Percentiles rank a stretch among this genome's conserved stretches.
Conservation (phyloP, 306 rosid genomes). For the Crataegus laevigata region DNA sequence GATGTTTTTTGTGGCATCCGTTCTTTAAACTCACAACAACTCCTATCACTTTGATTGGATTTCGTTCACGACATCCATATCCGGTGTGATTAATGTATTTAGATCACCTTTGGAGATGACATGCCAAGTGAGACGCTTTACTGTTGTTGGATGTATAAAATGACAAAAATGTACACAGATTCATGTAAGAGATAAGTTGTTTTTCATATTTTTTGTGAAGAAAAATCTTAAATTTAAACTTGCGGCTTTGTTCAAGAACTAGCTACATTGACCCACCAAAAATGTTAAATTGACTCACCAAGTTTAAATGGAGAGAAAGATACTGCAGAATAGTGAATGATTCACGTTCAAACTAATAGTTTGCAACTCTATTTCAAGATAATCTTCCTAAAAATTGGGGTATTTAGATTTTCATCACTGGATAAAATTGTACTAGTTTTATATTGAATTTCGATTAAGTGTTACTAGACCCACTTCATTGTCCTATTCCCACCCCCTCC, state of each 20-base stretch:
- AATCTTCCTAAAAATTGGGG: background rate
- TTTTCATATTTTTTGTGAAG: background rate
- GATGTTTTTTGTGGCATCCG: background rate
- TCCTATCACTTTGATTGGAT: background rate
- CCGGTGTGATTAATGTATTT: background rate
- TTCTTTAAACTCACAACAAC: background rate
- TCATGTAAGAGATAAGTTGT: background rate
- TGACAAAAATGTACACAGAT: background rate
- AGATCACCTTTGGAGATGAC: background rate
- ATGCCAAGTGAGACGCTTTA: background rate
- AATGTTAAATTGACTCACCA: background rate
- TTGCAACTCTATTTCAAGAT: background rate
- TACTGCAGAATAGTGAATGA: background rate
- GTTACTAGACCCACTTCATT: no score
- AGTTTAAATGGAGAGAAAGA: background rate
- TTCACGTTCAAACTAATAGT: background rate
- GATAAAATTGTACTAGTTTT: background rate
- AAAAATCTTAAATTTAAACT: background rate
- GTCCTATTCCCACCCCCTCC: no score
- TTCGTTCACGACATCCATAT: background rate
- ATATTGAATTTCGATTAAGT: background rate
- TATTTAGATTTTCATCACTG: background rate
- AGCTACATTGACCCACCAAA: background rate
- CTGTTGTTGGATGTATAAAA: background rate
- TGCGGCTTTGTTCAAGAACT: background rate